A percentile compares a stretch with the other conserved stretches of the same genome.
These are phyloP conservation scores for Ascochyta clinopodiicola DNA, from an alignment of 2,329 filamentous ascomycete genomes.

Conservation along the genomic window DNA sequence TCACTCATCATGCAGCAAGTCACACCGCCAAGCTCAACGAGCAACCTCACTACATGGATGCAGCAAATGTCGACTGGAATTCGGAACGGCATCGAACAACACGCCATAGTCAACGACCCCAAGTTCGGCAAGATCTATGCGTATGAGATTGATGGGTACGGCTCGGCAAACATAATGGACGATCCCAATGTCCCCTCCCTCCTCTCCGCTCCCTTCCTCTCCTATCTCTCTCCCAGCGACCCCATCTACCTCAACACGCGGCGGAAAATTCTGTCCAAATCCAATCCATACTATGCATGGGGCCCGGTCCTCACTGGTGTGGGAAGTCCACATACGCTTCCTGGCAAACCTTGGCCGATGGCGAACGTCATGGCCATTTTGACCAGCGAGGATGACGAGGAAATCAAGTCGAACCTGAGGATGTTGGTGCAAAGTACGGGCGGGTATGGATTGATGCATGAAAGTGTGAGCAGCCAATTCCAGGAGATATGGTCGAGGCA, in stretches of 20 bases:
- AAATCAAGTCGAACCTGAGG: slow-evolving; percentile 51
- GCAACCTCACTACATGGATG: slow-evolving; percentile 64
- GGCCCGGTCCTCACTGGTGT: slow-evolving; percentile 55
- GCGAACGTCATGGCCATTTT: slow-evolving; percentile 57
- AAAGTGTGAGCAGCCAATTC: slow-evolving; percentile 55
- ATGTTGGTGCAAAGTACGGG: slow-evolving; percentile 56
- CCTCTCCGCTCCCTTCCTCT: slow-evolving; percentile 68
- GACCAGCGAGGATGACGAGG: slow-evolving; percentile 55
- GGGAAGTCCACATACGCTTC: slow-evolving; percentile 55
- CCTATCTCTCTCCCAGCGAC: slow-evolving; percentile 55
- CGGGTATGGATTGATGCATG: slow-evolving; percentile 58
- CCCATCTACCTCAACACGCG: slow-evolving; percentile 55
- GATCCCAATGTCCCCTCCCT: slow-evolving; percentile 74
- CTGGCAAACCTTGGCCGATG: slow-evolving; percentile 58
- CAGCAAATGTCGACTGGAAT: slow-evolving; percentile 57
- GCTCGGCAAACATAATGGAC: slow-evolving; percentile 67
- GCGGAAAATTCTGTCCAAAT: slow-evolving; percentile 48
- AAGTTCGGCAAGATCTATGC: slow-evolving; percentile 52
- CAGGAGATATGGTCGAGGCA: slow-evolving; percentile 54
- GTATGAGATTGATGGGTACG: slow-evolving; percentile 58
- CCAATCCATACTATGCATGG: slow-evolving; percentile 57
- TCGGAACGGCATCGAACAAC: slow-evolving; percentile 51
- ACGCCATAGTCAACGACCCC: slow-evolving; percentile 48
- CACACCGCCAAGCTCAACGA: slow-evolving; percentile 39
- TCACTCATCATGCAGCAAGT: slow-evolving; percentile 60